phyloP scores from a whole-genome alignment of 2,329 filamentous ascomycete genomes.

The Xylaria sp. region DNA sequence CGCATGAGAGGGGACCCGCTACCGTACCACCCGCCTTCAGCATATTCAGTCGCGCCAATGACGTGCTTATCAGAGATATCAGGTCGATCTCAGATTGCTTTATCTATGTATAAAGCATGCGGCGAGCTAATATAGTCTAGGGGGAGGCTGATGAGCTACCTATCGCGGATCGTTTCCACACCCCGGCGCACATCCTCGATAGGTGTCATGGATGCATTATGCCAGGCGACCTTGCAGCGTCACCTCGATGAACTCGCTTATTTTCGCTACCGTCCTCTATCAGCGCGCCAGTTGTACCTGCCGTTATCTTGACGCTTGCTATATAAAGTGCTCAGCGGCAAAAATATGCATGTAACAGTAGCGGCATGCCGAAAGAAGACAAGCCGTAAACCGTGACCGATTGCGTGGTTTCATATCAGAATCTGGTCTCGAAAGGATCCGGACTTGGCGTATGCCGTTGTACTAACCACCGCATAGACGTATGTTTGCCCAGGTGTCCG shows the following conservation, averaged over 20 bases:
- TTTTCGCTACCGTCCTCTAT: slow-evolving; percentile 1
- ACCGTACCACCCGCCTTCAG: too few relatives aligned
- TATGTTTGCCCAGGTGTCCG: too few relatives aligned
- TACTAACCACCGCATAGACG: too few relatives aligned
- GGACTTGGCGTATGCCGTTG: too few relatives aligned
- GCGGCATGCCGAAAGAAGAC: slow-evolving; percentile 5
- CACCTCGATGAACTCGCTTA: slow-evolving; percentile 11
- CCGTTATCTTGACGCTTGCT: background rate
- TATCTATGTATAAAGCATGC: too few relatives aligned
- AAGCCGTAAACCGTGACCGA: slow-evolving; percentile 10
- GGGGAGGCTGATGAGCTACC: background rate
- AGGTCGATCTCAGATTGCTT: too few relatives aligned
- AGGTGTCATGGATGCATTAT: slow-evolving; percentile 12
- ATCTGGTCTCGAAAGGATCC: too few relatives aligned
- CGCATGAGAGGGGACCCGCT: too few relatives aligned
- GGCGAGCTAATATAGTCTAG: too few relatives aligned
- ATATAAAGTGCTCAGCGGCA: background rate
- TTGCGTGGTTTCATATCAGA: background rate
- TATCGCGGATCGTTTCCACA: background rate
- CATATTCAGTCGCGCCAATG: too few relatives aligned
- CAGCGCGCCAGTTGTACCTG: background rate
- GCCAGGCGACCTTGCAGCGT: slow-evolving; percentile 16
- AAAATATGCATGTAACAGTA: background rate
- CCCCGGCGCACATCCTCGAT: background rate
- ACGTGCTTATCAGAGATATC: too few relatives aligned